These are phyloP conservation scores for Leishmania major DNA, from an alignment of 208 protist species.

Conservation along the genomic window DNA sequence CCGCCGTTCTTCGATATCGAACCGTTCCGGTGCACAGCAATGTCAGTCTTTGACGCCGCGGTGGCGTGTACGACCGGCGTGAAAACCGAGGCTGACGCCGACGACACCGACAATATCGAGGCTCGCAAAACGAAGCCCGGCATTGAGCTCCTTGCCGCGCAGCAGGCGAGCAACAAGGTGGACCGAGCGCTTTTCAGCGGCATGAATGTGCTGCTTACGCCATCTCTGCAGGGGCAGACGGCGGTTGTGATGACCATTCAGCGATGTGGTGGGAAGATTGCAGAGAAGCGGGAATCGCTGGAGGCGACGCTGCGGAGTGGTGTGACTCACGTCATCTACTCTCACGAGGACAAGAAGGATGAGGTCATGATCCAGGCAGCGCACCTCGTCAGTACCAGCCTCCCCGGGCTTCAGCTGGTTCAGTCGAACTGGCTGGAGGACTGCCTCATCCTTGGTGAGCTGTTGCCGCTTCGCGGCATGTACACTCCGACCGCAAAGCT, in stretches of 20 bases:
- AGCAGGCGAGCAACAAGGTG: conserved; percentile 66
- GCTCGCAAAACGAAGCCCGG: conserved; percentile 34
- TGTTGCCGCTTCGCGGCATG: conserved; percentile 68
- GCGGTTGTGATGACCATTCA: conserved; percentile 44
- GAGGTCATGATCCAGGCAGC: conserved; percentile 72
- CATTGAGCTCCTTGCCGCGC: conserved; percentile 65
- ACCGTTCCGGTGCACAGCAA: conserved; percentile 58
- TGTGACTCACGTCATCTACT: conserved; percentile 84
- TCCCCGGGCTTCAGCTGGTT: conserved; percentile 70
- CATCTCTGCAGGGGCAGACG: conserved; percentile 44
- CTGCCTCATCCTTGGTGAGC: conserved; percentile 82
- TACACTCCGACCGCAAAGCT: conserved; percentile 82
- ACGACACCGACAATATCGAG: conserved; percentile 61
- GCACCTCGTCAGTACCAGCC: conserved; percentile 34
- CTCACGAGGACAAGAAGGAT: conserved; percentile 78
- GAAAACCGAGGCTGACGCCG: conserved; percentile 33
- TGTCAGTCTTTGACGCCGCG: conserved; percentile 69
- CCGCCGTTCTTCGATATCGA: conserved; percentile 75
- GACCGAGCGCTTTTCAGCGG: conserved; percentile 83
- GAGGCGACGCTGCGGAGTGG: conserved; percentile 43
- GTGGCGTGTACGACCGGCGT: conserved; percentile 35
- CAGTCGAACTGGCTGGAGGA: conserved; percentile 84
- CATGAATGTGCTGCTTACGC: conserved; percentile 61
- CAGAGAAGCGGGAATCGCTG: conserved; percentile 35
- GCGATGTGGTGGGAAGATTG: conserved; percentile 66